Percentiles rank a stretch among this genome's conserved stretches.
Evolutionary conservation across 345 rosid genomes (phyloP).

Genomic region (Lenwebbia sp.): DNA sequence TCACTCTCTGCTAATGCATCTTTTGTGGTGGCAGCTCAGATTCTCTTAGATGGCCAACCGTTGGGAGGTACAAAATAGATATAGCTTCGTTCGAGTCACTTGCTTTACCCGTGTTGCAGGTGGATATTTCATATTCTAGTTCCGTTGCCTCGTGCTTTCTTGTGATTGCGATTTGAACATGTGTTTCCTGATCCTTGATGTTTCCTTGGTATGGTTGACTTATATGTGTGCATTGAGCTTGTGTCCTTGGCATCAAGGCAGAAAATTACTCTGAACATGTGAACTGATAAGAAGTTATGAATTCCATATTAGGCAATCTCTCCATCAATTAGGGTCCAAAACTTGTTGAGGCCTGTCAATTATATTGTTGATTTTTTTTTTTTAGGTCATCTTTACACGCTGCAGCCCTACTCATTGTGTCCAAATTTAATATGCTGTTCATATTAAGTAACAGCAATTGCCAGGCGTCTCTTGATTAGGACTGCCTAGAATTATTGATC

Average conservation of each 20-base stretch:
- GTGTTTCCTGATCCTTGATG: not conserved
- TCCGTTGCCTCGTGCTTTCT: not conserved
- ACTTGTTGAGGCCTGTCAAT: not conserved
- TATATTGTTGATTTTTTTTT: not conserved
- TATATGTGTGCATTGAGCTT: not conserved
- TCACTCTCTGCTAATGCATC: not conserved
- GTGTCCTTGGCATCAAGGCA: not conserved
- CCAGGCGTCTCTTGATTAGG: not conserved
- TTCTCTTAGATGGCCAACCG: slow-evolving; percentile 51
- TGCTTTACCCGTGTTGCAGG: slow-evolving; percentile 70
- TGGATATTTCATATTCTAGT: not conserved
- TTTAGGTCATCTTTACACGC: not conserved
- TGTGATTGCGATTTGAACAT: not conserved
- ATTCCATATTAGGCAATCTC: not conserved
- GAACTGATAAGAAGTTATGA: not conserved
- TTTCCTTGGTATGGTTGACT: not conserved
- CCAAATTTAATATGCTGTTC: not conserved
- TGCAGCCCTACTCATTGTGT: not conserved
- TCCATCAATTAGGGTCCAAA: not conserved
- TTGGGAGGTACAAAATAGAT: slow-evolving; percentile 66
- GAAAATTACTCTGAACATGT: not conserved
- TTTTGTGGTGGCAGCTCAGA: slow-evolving; percentile 32
- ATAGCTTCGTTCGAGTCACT: slow-evolving; percentile 52
- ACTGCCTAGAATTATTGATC: not conserved
- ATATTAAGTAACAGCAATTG: not conserved